Conservation (phyloP, 2,329 filamentous ascomycete species). For the Pseudogymnoascus sp. region DNA sequence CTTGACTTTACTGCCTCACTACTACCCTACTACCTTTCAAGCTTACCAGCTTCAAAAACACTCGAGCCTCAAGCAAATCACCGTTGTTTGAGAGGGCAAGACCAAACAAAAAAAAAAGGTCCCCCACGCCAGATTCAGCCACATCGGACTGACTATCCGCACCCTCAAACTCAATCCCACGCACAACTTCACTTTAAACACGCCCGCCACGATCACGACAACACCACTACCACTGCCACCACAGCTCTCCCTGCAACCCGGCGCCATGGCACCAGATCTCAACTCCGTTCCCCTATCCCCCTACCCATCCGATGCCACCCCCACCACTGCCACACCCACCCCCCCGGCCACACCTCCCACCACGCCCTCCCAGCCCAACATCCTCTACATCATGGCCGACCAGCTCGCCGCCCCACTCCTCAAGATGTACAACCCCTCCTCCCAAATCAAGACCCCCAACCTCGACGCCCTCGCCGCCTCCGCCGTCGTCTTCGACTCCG, state of each 20-base stretch:
- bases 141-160: background rate
- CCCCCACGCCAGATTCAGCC: background rate
- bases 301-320: slow-evolving; percentile 21
- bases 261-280: slow-evolving; percentile 61
- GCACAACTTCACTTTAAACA: background rate
- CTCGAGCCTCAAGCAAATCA: background rate
- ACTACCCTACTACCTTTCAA: background rate
- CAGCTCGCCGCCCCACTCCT: slow-evolving; percentile 85
- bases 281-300: slow-evolving; percentile 58
- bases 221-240: background rate
- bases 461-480: slow-evolving; percentile 72
- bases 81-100: background rate
- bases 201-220: background rate
- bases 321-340: slow-evolving; percentile 17
- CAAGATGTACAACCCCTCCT: slow-evolving; percentile 83
- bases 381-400: slow-evolving; percentile 94
- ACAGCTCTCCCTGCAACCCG: background rate
- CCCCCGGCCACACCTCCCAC: slow-evolving; percentile 16
- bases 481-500: slow-evolving; percentile 85
- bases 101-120: background rate
- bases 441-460: slow-evolving; percentile 86
- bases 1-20: background rate
- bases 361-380: slow-evolving; percentile 52
- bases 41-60: background rate
- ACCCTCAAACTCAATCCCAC: background rate